Evolutionary conservation across 2,329 filamentous ascomycete genomes (phyloP), one percentile per base, ranked within the genome.

Genomic region (Talaromyces sp.): DNA sequence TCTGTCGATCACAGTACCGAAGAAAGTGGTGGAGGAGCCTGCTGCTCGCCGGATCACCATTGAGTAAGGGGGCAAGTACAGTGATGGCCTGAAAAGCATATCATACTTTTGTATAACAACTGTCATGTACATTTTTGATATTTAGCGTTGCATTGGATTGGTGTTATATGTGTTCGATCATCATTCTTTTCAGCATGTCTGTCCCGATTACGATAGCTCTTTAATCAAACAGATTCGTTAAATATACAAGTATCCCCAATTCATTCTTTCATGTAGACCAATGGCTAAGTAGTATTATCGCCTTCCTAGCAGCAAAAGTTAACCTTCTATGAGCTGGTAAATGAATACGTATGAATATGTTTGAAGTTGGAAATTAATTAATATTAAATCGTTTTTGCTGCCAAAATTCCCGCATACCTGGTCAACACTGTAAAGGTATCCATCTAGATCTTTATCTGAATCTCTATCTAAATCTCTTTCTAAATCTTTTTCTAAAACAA

Each of bases 1-100:
- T 62, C 75, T 88, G 62, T 82, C 77, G 63, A 81, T 88, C 48
- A 71, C 82, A 6, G 82, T 88, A 8, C 86, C 86, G 2, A 88
- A 88, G 79, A 79, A 81, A 31, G 73, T 79, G 65, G 79, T 79
- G 14, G 77, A 81, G 7, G 74, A 76, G 64, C 37, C 56, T 39
- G 72, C 77, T 50, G 39, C 37, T 59, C 82, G 82, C 75, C 84
- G 82, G 76, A 85, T 88, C 71, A 79, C 77, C 65, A 83, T 88
- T 67, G 81, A 87, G 79, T 87, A 82, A 59, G 22, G n/a, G 3
- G 8, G 2, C 48, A n/a, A 31, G 24, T n/a, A 33, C 11, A 11
- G 13, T 8, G 11, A 48, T 48, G 7, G 22, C 11, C 24, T 14
- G 45, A 27, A 48, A 11, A 16, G 10, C 7, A 10, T 31, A n/a